Evolutionary conservation across 768 basidiomycete genomes (phyloP).

Genomic region (Flagelloscypha sp.): DNA sequence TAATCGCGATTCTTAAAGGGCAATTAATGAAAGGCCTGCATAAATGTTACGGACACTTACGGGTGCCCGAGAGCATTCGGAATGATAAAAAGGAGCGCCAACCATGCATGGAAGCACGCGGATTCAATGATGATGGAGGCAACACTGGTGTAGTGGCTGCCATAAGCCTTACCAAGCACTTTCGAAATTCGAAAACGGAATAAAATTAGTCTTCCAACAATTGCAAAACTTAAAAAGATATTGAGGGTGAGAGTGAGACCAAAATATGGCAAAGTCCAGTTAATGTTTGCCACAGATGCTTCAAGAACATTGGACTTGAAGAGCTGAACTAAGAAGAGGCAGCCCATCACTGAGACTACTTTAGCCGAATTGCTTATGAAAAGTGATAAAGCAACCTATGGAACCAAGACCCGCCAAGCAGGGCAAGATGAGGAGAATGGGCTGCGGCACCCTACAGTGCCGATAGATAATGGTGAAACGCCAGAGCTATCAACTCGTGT

Average conservation of each 20-base stretch:
- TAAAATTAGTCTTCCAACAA: constrained; percentile 11
- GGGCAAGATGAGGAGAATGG: constrained; percentile 1
- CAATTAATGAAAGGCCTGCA: too few relatives aligned
- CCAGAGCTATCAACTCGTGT: constrained; percentile 3
- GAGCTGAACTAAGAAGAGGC: constrained; percentile 12
- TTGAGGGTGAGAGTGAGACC: constrained; percentile 13
- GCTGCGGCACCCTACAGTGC: constrained; percentile 2
- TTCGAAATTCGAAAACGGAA: constrained; percentile 9
- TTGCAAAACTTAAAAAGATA: constrained; percentile 11
- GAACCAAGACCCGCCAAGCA: too few relatives aligned
- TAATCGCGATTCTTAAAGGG: constrained; percentile 8
- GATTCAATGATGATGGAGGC: constrained; percentile 14
- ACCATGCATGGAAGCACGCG: constrained; percentile 10
- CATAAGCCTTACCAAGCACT: constrained; percentile 10
- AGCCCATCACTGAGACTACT: constrained; percentile 8
- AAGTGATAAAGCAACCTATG: too few relatives aligned
- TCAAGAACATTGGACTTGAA: constrained; percentile 4
- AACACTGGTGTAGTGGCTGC: constrained; percentile 12
- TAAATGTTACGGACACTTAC: too few relatives aligned
- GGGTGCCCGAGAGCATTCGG: constrained; percentile 8
- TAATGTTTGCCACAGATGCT: constrained; percentile 4
- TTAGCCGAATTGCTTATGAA: too few relatives aligned
- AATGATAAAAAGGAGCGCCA: constrained; percentile 13
- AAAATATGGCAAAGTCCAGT: constrained; percentile 13
- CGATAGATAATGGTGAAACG: constrained; percentile 12